These are phyloP conservation scores for Mycena pura DNA, from an alignment of 768 basidiomycete genomes.

Conservation along the genomic window DNA sequence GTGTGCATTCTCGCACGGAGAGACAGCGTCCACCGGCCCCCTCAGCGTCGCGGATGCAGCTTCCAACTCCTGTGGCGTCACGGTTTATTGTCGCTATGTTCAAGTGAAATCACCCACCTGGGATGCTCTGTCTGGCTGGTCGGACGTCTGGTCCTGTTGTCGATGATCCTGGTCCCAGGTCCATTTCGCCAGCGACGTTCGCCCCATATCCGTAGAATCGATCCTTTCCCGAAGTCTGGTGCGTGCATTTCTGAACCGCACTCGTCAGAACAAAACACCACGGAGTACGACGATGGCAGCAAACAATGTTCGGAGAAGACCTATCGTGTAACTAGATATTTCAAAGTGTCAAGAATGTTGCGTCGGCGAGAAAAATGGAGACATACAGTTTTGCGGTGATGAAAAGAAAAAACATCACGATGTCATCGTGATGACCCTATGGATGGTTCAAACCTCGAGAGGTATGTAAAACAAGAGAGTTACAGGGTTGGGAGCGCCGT, in stretches of 20 bases:
- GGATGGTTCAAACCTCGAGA: not conserved
- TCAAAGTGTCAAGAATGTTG: conserved; percentile 25
- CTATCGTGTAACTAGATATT: conserved; percentile 36
- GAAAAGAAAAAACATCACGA: conserved; percentile 56
- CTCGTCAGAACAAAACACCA: not conserved
- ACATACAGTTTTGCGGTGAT: conserved; percentile 56
- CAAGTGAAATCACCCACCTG: not conserved
- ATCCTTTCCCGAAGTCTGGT: conserved; percentile 43
- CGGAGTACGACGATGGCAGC: not conserved
- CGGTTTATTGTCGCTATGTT: not conserved
- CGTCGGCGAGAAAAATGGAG: conserved; percentile 33
- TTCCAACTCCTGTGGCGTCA: not conserved
- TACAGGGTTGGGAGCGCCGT: conserved; percentile 35
- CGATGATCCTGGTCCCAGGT: conserved; percentile 36
- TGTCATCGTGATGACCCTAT: conserved; percentile 43
- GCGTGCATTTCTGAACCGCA: conserved; percentile 38
- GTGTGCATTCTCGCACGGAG: not conserved
- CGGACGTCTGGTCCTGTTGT: not conserved
- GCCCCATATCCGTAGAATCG: conserved; percentile 47
- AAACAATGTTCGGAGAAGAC: conserved; percentile 44
- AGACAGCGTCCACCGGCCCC: not conserved
- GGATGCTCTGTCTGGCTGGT: not conserved
- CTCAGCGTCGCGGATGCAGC: not conserved
- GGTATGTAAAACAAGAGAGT: conserved; percentile 12
- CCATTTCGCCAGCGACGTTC: conserved; percentile 48